Conservation (phyloP, 2,329 filamentous ascomycete species). For the Fusarium denticulatum region DNA sequence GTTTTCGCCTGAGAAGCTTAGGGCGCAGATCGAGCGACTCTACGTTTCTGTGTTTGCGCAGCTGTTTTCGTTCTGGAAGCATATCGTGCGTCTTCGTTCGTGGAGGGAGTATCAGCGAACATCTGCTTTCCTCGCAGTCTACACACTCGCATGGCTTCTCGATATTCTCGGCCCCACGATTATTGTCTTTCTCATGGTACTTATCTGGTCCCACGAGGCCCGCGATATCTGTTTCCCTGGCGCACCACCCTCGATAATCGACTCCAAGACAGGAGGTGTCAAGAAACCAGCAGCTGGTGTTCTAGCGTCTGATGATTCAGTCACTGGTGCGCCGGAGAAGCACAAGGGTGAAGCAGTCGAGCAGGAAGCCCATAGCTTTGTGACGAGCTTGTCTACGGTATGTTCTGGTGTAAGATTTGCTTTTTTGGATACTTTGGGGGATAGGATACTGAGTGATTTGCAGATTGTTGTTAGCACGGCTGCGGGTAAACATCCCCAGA, state of each 20-base stretch:
- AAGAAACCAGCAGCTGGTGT: conserved; percentile 82
- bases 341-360: conserved; percentile 86
- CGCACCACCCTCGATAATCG: conserved; percentile 78
- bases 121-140: conserved; percentile 66
- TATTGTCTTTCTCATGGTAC: conserved; percentile 65
- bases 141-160: conserved; percentile 73
- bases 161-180: conserved; percentile 75
- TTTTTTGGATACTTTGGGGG: background rate
- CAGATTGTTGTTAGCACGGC: conserved; percentile 77
- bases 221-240: conserved; percentile 77
- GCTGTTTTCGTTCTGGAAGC: conserved; percentile 73
- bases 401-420: conserved; percentile 45
- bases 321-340: conserved; percentile 84
- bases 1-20: conserved; percentile 84
- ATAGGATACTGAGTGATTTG: background rate
- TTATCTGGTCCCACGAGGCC: conserved; percentile 73
- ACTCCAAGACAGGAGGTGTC: conserved; percentile 74
- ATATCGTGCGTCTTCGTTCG: conserved; percentile 78
- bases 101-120: conserved; percentile 81
- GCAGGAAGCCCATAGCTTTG: conserved; percentile 82
- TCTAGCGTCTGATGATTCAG: conserved; percentile 78
- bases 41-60: conserved; percentile 83
- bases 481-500: conserved; percentile 78
- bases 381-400: conserved; percentile 69
- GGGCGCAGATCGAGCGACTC: conserved; percentile 79